These are phyloP conservation scores for Dactylellina parvicollis DNA, from an alignment of 2,329 filamentous ascomycete genomes.

Conservation along the genomic window DNA sequence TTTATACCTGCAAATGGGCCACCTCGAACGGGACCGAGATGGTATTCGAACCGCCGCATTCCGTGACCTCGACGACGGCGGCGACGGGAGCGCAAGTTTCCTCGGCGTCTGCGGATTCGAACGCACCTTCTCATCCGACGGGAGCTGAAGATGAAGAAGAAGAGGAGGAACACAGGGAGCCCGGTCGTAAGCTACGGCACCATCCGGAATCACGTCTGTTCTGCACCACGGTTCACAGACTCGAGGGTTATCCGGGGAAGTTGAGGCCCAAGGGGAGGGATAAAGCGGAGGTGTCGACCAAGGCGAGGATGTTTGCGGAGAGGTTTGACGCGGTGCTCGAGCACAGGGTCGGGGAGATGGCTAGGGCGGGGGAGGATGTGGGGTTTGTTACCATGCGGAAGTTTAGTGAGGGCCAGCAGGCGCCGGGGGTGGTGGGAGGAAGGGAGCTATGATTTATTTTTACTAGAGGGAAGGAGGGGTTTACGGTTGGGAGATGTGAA, in stretches of 20 bases:
- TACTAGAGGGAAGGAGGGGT: too few species aligned
- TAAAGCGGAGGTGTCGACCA: constrained; percentile 51
- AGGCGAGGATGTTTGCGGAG: constrained; percentile 49
- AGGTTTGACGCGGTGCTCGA: constrained; percentile 47
- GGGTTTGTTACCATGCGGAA: constrained; percentile 35
- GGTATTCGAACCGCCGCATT: constrained; percentile 32
- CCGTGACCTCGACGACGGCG: too few species aligned
- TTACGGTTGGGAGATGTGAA: too few species aligned
- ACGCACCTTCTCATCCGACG: too few species aligned
- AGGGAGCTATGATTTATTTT: too few species aligned
- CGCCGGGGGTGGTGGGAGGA: too few species aligned
- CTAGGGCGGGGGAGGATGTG: constrained; percentile 31
- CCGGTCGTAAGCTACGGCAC: background rate
- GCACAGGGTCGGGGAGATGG: constrained; percentile 35
- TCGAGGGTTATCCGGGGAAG: constrained; percentile 40
- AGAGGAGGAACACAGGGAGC: background rate
- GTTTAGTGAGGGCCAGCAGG: constrained; percentile 49
- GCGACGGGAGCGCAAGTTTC: too few species aligned
- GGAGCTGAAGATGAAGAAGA: background rate
- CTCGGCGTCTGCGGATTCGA: background rate
- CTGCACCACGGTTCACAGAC: constrained; percentile 24
- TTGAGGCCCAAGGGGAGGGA: constrained; percentile 27
- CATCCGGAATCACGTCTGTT: background rate
- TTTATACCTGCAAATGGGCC: constrained; percentile 30
- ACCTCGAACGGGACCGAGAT: constrained; percentile 36